Evolutionary conservation across 495 filamentous ascomycete genomes (phyloP), one percentile per base, ranked within the genome.

Genomic region (Parachaetomium inaequale): DNA sequence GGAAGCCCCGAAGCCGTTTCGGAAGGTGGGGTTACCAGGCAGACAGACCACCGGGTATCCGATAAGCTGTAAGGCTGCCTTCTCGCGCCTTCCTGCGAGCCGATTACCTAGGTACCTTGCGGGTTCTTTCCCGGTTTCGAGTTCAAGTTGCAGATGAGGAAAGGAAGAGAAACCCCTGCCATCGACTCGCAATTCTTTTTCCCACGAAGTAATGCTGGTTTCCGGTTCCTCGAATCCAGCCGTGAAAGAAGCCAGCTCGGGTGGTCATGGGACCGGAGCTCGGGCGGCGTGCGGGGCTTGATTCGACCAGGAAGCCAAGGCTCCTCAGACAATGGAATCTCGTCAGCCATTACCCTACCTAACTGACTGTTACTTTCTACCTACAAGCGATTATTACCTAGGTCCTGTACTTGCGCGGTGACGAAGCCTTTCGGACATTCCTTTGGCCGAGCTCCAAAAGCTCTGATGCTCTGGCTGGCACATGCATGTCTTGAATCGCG

Each of bases 21-120:
- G 59, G 59, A 61, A 61, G 59, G 59, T 61, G 59, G 59, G 59
- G 59, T 50, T 32, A 11, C 19, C 19, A 50, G 28, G 57, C 47
- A 60, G 47, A 34, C 38, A 40, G 23, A 8, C 34, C 21, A 47
- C 5, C 19, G 7, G 19, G 42, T 26, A n/a, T n/a, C n/a, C 23
- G 23, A 23, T 25, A n/a, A 14, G 7, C 26, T 0, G 55, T 40
- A 49, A 49, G 43, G 55, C 26, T 8, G 43, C 55, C 10, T 49
- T 49, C 6, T 46, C 21, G 21, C n/a, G 19, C 21, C 7, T 25
- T 12, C 43, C 7, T n/a, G 38, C 11, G 38, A 4, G 38, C 4
- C 14, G n/a, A 17, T n/a, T n/a, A n/a, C n/a, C n/a, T n/a, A n/a
- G n/a, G n/a, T n/a, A n/a, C n/a, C n/a, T n/a, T n/a, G n/a, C n/a